Evolutionary conservation across 2,329 filamentous ascomycete species (phyloP).

Genomic region (Lachnellula subtilissima): DNA sequence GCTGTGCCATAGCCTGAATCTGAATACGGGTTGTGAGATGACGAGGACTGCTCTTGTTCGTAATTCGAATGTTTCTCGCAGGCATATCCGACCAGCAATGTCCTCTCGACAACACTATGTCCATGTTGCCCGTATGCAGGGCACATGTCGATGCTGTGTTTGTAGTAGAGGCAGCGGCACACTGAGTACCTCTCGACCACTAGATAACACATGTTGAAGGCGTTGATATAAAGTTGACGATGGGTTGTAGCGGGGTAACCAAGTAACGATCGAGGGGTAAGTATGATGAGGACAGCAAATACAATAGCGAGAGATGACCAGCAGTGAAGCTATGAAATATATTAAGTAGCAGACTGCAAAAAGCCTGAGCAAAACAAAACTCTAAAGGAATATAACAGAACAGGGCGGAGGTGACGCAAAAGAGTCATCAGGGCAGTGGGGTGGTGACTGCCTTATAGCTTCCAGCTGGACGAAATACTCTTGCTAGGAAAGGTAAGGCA

Average conservation of each 20-base stretch:
- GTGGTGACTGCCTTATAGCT: slow-evolving; percentile 31
- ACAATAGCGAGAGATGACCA: slow-evolving; percentile 15
- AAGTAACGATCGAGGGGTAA: slow-evolving; percentile 10
- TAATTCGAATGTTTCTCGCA: slow-evolving; percentile 46
- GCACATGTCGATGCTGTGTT: slow-evolving; percentile 65
- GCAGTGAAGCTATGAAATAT: slow-evolving; percentile 27
- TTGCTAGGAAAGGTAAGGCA: slow-evolving; percentile 26
- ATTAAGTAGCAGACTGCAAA: slow-evolving; percentile 28
- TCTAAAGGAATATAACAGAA: slow-evolving; percentile 21
- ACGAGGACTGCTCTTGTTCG: slow-evolving; percentile 17
- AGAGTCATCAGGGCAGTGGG: slow-evolving; percentile 29
- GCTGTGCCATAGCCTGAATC: slow-evolving; percentile 32
- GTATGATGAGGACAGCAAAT: slow-evolving; percentile 2
- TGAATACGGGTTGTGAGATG: slow-evolving; percentile 25
- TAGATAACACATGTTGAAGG: slow-evolving; percentile 60
- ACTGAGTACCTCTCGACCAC: slow-evolving; percentile 66
- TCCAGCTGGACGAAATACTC: slow-evolving; percentile 14
- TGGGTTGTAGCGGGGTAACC: slow-evolving; percentile 9
- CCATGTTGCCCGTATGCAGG: slow-evolving; percentile 56
- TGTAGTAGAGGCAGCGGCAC: slow-evolving; percentile 66
- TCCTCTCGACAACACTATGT: slow-evolving; percentile 61
- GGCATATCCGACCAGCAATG: slow-evolving; percentile 64
- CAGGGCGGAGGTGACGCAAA: slow-evolving; percentile 23
- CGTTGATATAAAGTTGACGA: slow-evolving; percentile 7
- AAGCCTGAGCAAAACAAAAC: slow-evolving; percentile 28